These are phyloP conservation scores for Tephrocybe rancida DNA, from an alignment of 768 basidiomycete species.

Conservation along the genomic window DNA sequence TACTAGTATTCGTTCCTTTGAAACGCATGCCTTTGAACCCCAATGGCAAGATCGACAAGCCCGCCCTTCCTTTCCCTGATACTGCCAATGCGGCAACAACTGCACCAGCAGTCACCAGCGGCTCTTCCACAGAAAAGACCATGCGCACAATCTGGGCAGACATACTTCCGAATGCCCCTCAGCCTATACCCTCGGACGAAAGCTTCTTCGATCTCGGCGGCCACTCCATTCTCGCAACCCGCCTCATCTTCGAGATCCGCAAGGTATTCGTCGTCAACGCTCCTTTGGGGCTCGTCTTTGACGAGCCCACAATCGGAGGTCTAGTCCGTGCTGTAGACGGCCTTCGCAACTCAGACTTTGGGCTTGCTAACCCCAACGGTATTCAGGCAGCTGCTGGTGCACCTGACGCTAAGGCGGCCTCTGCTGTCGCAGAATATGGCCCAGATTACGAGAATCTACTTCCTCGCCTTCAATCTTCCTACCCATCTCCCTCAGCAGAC, in stretches of 20 bases:
- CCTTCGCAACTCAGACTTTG: constrained; percentile 80
- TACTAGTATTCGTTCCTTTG: constrained; percentile 91
- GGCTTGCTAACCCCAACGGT: constrained; percentile 31
- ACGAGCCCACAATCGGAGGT: constrained; percentile 80
- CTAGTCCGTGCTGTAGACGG: constrained; percentile 77
- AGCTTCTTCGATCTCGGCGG: constrained; percentile 99
- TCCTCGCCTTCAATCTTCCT: constrained; percentile 58
- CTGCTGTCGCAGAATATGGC: constrained; percentile 65
- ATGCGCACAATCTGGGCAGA: constrained; percentile 85
- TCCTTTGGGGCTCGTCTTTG: constrained; percentile 90
- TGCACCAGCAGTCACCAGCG: constrained; percentile 34
- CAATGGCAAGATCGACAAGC: constrained; percentile 99
- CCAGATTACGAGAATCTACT: constrained; percentile 73
- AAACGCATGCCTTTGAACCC: constrained; percentile 97
- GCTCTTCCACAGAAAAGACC: constrained; percentile 73
- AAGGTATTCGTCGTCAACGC: constrained; percentile 90
- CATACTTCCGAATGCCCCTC: constrained; percentile 78
- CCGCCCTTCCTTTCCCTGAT: constrained; percentile 97
- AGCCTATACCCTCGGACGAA: constrained; percentile 84
- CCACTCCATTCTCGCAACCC: constrained; percentile 97
- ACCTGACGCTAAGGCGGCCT: constrained; percentile 21
- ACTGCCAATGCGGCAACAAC: constrained; percentile 68
- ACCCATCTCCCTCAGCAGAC: constrained; percentile 60
- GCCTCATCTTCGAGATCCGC: constrained; percentile 95
- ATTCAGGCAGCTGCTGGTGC: constrained; percentile 2